phyloP scores from a whole-genome alignment of 257 asterid species.

The Capsicum pubescens region DNA sequence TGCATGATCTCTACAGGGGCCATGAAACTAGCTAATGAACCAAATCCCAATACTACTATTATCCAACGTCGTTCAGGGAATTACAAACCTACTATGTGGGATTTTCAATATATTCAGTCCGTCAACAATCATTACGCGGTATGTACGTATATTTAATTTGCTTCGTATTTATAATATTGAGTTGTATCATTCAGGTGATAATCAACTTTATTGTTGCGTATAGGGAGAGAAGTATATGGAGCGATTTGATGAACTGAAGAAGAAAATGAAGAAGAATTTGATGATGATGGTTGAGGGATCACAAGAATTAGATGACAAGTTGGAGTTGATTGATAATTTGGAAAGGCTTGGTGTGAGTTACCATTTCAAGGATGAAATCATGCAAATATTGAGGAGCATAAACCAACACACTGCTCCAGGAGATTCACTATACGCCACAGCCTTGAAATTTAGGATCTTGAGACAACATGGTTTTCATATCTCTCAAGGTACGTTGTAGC shows the following conservation, averaged over 20 bases:
- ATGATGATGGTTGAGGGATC: slow-evolving; percentile 3
- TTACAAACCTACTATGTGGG: slow-evolving; percentile 49
- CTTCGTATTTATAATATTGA: background rate
- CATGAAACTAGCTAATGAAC: background rate
- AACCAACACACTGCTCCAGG: too few relatives aligned
- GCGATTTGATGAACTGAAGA: slow-evolving; percentile 31
- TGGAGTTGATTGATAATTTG: slow-evolving; percentile 47
- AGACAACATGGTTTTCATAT: background rate
- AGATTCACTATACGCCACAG: too few relatives aligned
- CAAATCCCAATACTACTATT: background rate
- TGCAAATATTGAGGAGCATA: background rate
- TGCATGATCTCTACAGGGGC: background rate
- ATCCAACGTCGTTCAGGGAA: slow-evolving; percentile 37
- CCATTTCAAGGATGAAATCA: slow-evolving; percentile 44
- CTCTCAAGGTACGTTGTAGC: background rate
- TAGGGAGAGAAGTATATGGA: slow-evolving; percentile 36
- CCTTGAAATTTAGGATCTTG: slow-evolving; percentile 44
- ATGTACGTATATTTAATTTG: background rate
- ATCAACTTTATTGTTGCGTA: slow-evolving; percentile 24
- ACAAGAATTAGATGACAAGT: background rate
- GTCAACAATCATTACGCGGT: slow-evolving; percentile 36
- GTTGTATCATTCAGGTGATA: background rate
- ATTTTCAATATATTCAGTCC: slow-evolving; percentile 45
- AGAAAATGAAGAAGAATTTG: slow-evolving; percentile 32
- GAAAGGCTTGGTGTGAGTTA: slow-evolving; percentile 46